Evolutionary conservation across 441 rosid genomes (phyloP), one percentile per base, ranked within the genome.

Genomic region (Syzygium syzygioides): DNA sequence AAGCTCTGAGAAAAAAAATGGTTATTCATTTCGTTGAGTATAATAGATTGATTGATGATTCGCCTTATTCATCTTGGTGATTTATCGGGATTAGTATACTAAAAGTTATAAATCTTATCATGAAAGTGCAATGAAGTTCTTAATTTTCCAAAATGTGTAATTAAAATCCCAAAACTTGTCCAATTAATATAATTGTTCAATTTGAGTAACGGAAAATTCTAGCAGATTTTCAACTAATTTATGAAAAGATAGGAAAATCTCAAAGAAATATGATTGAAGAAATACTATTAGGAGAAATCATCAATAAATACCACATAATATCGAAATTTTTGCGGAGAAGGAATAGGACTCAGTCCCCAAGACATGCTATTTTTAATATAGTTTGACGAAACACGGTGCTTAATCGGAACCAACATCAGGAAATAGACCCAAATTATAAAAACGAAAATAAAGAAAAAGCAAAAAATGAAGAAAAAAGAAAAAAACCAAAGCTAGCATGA

Each of bases 211-310:
- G 14, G 3, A 60, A 60, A 60, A 60, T 60, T 9, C 32, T 60
- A 57, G 62, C n/a, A 0, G 5, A 57, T 57, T 57, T 57, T 57
- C 25, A 4, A 57, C 25, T 57, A 57, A 0, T 25, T 57, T 57
- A 0, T 0, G 0, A 25, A 57, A 6, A 9, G 4, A 25, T 9
- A 28, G 62, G 62, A 57, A 57, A 57, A 25, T 23, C 25, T 23
- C 0, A 57, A 23, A 0, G n/a, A 57, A 57, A 57, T 57, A 13
- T 0, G 62, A 57, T 57, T 9, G 28, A 57, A 23, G 23, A 1
- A 12, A 9, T 0, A 25, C 14, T 25, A 5, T 9, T 0, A 0
- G 0, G 6, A 57, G 0, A 57, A 25, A 57, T 57, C 14, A 0
- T 57, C 13, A 57, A 57, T 57, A 57, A 26, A 57, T 57, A 57